Evolutionary conservation across 2,329 filamentous ascomycete genomes (phyloP).

Genomic region (Pseudogymnoascus sp.): DNA sequence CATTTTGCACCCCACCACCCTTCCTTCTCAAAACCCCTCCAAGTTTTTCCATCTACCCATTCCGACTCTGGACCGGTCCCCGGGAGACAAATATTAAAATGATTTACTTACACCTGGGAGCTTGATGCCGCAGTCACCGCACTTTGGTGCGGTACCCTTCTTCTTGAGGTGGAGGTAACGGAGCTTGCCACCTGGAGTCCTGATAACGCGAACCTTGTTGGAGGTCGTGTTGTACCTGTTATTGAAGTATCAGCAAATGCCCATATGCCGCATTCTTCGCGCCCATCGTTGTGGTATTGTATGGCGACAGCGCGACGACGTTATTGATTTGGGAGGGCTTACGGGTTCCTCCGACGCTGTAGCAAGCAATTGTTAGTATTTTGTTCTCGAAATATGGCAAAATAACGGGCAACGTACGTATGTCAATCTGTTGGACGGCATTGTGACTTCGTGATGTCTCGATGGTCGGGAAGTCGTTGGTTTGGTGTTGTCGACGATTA

Average conservation of each 20-base stretch:
- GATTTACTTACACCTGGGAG: conserved; percentile 81
- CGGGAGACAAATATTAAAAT: conserved; percentile 7
- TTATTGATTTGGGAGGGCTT: conserved; percentile 37
- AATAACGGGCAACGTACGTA: conserved; percentile 18
- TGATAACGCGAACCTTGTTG: conserved; percentile 92
- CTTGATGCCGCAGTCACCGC: conserved; percentile 97
- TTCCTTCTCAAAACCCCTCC: neutral
- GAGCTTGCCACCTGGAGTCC: conserved; percentile 93
- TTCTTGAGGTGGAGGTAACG: conserved; percentile 99
- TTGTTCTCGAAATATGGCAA: neutral
- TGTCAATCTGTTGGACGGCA: conserved; percentile 42
- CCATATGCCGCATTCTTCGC: conserved; percentile 2
- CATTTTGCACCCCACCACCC: neutral
- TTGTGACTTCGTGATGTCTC: conserved; percentile 35
- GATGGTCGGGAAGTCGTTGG: conserved; percentile 30
- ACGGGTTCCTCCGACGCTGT: conserved; percentile 67
- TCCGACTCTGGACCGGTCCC: neutral
- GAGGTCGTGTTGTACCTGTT: conserved; percentile 92
- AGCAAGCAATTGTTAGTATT: conserved; percentile 10
- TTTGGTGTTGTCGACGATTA: conserved; percentile 28
- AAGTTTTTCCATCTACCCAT: neutral
- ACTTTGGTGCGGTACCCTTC: conserved; percentile 96
- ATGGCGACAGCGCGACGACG: neutral
- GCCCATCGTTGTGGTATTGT: neutral
- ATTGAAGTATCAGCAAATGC: conserved; percentile 4